These are phyloP conservation scores for Theileria equi DNA, from an alignment of 169 alveolate genomes.

Conservation along the genomic window DNA sequence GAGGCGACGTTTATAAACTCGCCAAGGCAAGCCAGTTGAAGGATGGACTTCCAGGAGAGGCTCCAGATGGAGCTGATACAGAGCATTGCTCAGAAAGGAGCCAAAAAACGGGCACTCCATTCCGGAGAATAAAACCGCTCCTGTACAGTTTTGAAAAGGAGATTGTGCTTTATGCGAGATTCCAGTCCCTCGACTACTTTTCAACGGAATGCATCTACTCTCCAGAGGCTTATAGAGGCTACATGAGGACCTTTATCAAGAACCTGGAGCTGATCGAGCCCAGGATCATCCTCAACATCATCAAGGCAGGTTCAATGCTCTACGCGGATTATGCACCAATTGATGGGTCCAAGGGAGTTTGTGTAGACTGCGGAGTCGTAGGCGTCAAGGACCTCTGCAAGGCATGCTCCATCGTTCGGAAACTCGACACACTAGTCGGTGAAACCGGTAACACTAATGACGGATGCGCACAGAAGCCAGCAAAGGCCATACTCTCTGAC, in stretches of 20 bases:
- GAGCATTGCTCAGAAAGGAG: slow-evolving; percentile 92
- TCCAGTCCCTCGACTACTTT: slow-evolving; percentile 89
- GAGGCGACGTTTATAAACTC: slow-evolving; percentile 94
- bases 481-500: too few relatives aligned
- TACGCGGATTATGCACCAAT: slow-evolving; percentile 26
- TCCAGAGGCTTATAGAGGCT: slow-evolving; percentile 96
- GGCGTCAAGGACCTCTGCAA: slow-evolving; percentile 43
- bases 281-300: slow-evolving; percentile 60
- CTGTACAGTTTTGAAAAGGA: slow-evolving; percentile 94
- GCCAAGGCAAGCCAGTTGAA: too few relatives aligned
- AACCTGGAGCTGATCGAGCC: slow-evolving; percentile 83
- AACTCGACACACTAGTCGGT: slow-evolving; percentile 7
- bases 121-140: slow-evolving; percentile 93
- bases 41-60: slow-evolving; percentile 86
- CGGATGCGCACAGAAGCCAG: too few relatives aligned
- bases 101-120: slow-evolving; percentile 46
- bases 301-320: slow-evolving; percentile 62
- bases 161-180: slow-evolving; percentile 95
- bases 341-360: slow-evolving; percentile 6
- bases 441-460: neutral
- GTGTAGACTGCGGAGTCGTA: slow-evolving; percentile 42
- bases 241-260: slow-evolving; percentile 90
- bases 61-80: slow-evolving; percentile 91
- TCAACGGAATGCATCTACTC: slow-evolving; percentile 97
- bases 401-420: slow-evolving; percentile 29